phyloP scores from a whole-genome alignment of 2,329 filamentous ascomycete species.

The Tolypocladium guangdongense region DNA sequence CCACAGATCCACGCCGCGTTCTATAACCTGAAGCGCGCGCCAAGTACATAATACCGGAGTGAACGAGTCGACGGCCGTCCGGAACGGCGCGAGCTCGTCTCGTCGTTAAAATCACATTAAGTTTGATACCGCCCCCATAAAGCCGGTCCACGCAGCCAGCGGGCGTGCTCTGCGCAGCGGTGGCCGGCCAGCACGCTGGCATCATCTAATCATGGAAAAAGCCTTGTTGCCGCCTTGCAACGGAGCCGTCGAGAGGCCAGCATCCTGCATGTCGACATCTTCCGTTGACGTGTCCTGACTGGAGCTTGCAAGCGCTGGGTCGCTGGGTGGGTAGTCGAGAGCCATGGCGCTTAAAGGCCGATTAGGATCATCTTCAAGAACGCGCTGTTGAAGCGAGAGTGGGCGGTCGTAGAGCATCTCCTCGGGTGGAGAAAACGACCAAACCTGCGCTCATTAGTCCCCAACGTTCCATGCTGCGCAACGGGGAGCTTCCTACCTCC shows the following conservation, averaged over 20 bases:
- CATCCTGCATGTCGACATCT: slow-evolving; percentile 47
- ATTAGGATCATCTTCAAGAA: slow-evolving; percentile 32
- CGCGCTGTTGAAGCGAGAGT: slow-evolving; percentile 36
- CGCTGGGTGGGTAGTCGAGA: slow-evolving; percentile 28
- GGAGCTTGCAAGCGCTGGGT: slow-evolving; percentile 16
- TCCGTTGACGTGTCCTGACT: slow-evolving; percentile 25
- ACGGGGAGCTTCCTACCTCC: slow-evolving; percentile 56
- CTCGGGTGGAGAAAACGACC: slow-evolving; percentile 85
- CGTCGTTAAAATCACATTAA: neutral
- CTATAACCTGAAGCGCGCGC: slow-evolving; percentile 19
- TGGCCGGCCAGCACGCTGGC: neutral
- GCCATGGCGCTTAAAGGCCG: slow-evolving; percentile 42
- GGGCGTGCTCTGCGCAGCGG: neutral
- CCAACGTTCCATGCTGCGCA: neutral
- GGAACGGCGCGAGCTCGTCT: neutral
- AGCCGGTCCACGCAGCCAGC: neutral
- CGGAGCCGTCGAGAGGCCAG: slow-evolving; percentile 43
- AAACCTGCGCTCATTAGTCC: slow-evolving; percentile 49
- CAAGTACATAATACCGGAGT: slow-evolving; percentile 17
- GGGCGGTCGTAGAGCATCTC: slow-evolving; percentile 47
- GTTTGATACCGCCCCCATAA: neutral
- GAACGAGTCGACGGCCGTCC: neutral
- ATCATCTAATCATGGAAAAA: slow-evolving; percentile 36
- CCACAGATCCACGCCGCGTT: slow-evolving; percentile 15
- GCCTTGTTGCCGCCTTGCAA: slow-evolving; percentile 34